phyloP scores from a whole-genome alignment of 345 rosid species.

The Balakata baccata region DNA sequence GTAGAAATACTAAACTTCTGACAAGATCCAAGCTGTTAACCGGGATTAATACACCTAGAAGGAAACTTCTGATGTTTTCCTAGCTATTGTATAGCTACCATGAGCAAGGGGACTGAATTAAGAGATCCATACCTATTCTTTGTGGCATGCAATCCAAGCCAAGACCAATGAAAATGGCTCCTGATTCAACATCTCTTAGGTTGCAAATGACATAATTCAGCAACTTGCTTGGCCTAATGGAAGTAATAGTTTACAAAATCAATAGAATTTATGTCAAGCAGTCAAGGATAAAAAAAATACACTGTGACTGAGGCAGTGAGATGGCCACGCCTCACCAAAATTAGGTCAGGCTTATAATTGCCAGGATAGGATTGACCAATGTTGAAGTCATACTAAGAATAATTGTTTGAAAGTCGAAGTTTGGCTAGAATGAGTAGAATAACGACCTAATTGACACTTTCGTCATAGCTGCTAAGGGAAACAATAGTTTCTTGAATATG shows the following conservation, averaged over 20 bases:
- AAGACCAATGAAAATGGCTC: conserved; percentile 14
- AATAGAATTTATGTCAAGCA: conserved; percentile 8
- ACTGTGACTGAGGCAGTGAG: neutral
- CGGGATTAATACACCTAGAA: neutral
- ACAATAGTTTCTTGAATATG: neutral
- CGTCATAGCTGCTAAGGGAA: neutral
- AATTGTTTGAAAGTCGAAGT: neutral
- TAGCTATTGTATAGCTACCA: neutral
- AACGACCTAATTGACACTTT: neutral
- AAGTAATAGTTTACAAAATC: conserved; percentile 8
- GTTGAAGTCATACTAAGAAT: neutral
- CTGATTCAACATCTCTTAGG: conserved; percentile 12
- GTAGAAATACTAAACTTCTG: conserved; percentile 4
- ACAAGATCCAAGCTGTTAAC: neutral
- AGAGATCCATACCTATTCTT: conserved; percentile 19
- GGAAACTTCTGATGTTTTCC: neutral
- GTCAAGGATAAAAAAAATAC: neutral
- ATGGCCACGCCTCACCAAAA: neutral
- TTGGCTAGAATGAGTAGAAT: neutral
- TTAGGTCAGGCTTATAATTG: neutral
- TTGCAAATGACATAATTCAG: conserved; percentile 10
- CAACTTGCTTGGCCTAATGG: conserved; percentile 15
- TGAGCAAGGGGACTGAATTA: conserved; percentile 1
- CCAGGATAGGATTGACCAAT: neutral
- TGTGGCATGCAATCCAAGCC: conserved; percentile 7